phyloP scores from a whole-genome alignment of 2,329 filamentous ascomycete species.

The Chaetothyriales sp. region DNA sequence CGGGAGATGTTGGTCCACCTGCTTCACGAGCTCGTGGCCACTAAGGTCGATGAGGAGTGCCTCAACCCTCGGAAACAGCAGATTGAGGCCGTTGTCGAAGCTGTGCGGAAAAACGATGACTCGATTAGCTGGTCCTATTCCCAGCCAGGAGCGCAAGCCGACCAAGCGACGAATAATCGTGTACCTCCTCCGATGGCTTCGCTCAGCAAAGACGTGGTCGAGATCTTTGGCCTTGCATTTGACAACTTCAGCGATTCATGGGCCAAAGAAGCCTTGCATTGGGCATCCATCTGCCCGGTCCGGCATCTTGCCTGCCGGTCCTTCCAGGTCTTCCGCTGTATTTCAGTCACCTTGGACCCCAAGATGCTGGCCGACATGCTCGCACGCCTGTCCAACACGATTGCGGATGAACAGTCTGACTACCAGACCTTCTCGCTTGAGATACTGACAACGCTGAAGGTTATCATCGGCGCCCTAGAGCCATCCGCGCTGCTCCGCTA shows the following conservation, averaged over 20 bases:
- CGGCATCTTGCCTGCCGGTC: constrained; percentile 89
- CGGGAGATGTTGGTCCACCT: constrained; percentile 96
- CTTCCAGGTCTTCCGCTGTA: constrained; percentile 92
- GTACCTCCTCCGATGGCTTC: constrained; percentile 79
- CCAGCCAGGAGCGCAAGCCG: constrained; percentile 32
- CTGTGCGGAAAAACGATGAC: constrained; percentile 67
- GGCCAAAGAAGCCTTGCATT: constrained; percentile 77
- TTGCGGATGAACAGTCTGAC: constrained; percentile 84
- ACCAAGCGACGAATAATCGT: constrained; percentile 58
- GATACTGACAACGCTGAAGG: constrained; percentile 83
- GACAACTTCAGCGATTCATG: constrained; percentile 80
- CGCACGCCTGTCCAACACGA: constrained; percentile 83
- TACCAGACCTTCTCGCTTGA: constrained; percentile 97
- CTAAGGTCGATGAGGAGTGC: constrained; percentile 55
- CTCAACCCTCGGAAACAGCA: constrained; percentile 52
- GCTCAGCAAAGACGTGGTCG: constrained; percentile 65
- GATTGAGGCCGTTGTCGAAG: constrained; percentile 78
- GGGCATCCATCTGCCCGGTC: constrained; percentile 94
- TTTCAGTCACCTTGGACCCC: constrained; percentile 78
- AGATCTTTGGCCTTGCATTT: constrained; percentile 70
- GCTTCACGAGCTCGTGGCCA: constrained; percentile 86
- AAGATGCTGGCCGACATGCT: constrained; percentile 96
- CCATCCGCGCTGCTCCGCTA: constrained; percentile 69
- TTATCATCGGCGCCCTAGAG: constrained; percentile 73
- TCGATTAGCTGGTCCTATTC: constrained; percentile 86